Conservation (phyloP, 2,329 filamentous ascomycete genomes). For the Fusarium redolens region DNA sequence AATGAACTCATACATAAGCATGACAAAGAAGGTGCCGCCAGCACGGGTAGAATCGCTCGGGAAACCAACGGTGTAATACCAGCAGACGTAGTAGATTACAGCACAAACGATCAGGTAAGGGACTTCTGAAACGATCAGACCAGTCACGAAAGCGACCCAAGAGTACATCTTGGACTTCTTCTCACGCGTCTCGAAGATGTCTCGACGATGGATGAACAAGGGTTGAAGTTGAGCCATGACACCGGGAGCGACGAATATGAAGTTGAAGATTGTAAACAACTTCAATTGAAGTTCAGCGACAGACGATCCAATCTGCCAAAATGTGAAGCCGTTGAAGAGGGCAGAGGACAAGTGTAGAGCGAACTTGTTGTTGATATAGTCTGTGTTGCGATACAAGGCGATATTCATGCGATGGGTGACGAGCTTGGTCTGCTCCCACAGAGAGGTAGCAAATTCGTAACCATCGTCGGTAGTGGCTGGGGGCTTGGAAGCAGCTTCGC, state of each 20-base stretch:
- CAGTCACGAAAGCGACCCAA: slow-evolving; percentile 69
- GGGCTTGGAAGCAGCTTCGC: slow-evolving; percentile 61
- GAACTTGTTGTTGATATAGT: slow-evolving; percentile 75
- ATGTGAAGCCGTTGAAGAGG: slow-evolving; percentile 71
- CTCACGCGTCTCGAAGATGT: slow-evolving; percentile 62
- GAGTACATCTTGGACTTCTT: slow-evolving; percentile 67
- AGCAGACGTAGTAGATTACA: slow-evolving; percentile 63
- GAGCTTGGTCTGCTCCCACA: slow-evolving; percentile 71
- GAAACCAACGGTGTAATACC: slow-evolving; percentile 70
- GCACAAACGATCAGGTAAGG: slow-evolving; percentile 59
- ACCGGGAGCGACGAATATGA: slow-evolving; percentile 70
- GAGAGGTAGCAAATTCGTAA: slow-evolving; percentile 77
- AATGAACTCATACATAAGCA: slow-evolving; percentile 70
- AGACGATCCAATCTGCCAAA: slow-evolving; percentile 67
- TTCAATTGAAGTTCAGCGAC: slow-evolving; percentile 64
- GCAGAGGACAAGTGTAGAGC: slow-evolving; percentile 64
- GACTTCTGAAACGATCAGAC: slow-evolving; percentile 60
- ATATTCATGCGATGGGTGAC: slow-evolving; percentile 72
- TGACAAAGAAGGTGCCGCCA: slow-evolving; percentile 64
- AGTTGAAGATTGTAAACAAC: slow-evolving; percentile 71
- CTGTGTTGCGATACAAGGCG: slow-evolving; percentile 73
- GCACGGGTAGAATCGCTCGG: slow-evolving; percentile 56
- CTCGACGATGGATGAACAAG: slow-evolving; percentile 59
- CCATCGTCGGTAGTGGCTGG: slow-evolving; percentile 60
- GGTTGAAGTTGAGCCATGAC: slow-evolving; percentile 63